These are phyloP conservation scores for Pittosporum tobira DNA, from an alignment of 129 eudicot genomes.

Conservation along the genomic window DNA sequence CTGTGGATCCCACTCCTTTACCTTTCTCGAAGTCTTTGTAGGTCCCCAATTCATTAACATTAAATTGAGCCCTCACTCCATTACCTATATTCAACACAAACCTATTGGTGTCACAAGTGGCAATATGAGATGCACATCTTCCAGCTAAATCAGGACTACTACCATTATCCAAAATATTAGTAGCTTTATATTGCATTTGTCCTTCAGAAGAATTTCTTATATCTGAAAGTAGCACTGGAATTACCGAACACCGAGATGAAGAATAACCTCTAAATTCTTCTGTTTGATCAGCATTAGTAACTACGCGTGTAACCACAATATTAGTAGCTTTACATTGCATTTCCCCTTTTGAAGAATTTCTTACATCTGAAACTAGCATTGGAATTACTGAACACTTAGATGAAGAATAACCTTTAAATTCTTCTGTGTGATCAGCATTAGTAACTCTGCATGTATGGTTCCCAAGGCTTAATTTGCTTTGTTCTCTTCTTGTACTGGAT, in stretches of 20 bases:
- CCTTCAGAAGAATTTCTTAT: conserved; percentile 18
- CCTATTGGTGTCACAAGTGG: conserved; percentile 19
- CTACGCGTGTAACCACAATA: conserved; percentile 1
- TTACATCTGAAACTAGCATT: conserved; percentile 18
- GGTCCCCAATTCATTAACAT: conserved; percentile 11
- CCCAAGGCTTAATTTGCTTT: conserved; percentile 20
- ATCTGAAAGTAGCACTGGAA: conserved; percentile 22
- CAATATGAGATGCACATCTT: conserved; percentile 27
- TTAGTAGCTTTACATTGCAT: conserved; percentile 12
- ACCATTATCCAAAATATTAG: conserved; percentile 5
- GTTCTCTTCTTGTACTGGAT: conserved; percentile 31
- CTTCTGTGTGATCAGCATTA: conserved; percentile 23
- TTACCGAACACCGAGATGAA: conserved; percentile 17
- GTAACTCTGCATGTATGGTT: conserved; percentile 27
- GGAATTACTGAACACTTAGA: conserved; percentile 20
- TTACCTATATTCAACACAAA: conserved; percentile 11
- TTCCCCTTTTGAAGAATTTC: conserved; percentile 17
- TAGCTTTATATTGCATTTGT: conserved; percentile 15
- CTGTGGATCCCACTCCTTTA: conserved; percentile 14
- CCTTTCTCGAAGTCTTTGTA: conserved; percentile 22
- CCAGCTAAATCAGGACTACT: conserved; percentile 16
- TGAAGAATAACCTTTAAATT: conserved; percentile 16
- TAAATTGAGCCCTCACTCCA: conserved; percentile 8
- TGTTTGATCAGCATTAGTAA: conserved; percentile 4
- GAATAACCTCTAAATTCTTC: conserved; percentile 19